These are phyloP conservation scores for Malus sylvestris DNA, from an alignment of 306 rosid species.

Conservation along the genomic window DNA sequence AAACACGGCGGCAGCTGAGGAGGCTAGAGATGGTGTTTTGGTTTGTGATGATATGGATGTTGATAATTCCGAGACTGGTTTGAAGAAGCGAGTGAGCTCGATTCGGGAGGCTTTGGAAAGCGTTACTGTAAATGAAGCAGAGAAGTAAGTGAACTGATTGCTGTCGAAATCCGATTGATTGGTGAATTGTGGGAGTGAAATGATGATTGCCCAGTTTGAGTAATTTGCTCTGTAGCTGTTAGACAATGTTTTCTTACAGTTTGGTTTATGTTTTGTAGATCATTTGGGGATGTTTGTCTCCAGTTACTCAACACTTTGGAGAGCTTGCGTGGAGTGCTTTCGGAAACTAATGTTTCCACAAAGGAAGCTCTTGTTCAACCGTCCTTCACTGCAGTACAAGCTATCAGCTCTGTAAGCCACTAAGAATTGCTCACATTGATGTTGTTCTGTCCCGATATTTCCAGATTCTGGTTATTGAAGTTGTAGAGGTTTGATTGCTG, in stretches of 20 bases:
- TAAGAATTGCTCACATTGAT: neutral
- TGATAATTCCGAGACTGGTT: conserved; percentile 22
- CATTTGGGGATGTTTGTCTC: conserved; percentile 54
- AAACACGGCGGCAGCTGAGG: neutral
- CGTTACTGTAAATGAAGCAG: conserved; percentile 46
- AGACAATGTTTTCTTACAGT: neutral
- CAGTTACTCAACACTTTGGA: conserved; percentile 36
- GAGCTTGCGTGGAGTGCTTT: conserved; percentile 38
- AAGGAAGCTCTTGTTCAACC: conserved; percentile 43
- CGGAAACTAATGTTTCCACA: conserved; percentile 20
- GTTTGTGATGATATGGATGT: conserved; percentile 8
- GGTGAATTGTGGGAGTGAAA: neutral
- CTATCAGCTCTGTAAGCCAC: conserved; percentile 58
- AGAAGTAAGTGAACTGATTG: conserved; percentile 58
- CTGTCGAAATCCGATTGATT: conserved; percentile 14
- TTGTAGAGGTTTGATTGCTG: neutral
- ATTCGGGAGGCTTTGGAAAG: conserved; percentile 41
- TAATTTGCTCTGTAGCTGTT: neutral
- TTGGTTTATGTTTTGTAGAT: conserved; percentile 50
- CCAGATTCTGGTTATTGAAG: neutral
- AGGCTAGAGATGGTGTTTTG: neutral
- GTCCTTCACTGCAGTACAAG: conserved; percentile 40
- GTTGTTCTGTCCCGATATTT: neutral
- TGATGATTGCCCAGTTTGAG: conserved; percentile 7
- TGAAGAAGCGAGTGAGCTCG: conserved; percentile 15